A percentile compares a stretch with the other conserved stretches of the same genome.
These are phyloP conservation scores for Solanum okadae DNA, from an alignment of 257 asterid genomes.

Conservation along the genomic window DNA sequence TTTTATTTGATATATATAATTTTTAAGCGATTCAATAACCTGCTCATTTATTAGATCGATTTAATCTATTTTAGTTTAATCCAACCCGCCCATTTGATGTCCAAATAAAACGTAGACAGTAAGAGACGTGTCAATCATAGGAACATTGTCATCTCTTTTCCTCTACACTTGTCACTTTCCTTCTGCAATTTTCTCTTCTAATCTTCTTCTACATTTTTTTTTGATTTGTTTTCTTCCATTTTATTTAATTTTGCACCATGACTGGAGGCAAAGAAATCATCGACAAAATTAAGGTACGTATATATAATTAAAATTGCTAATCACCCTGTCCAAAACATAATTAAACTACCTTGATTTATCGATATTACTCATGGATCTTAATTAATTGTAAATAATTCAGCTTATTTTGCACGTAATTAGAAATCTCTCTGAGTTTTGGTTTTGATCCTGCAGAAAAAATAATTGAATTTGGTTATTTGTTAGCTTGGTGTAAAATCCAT, in stretches of 20 bases:
- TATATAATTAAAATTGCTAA: background rate
- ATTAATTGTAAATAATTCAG: background rate
- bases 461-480: background rate
- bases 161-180: conserved; percentile 3
- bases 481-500: background rate
- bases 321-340: background rate
- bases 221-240: background rate
- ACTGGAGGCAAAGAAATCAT: conserved; percentile 39
- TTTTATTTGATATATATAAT: background rate
- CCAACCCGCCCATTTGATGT: accelerated
- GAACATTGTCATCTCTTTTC: background rate
- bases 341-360: background rate
- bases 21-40: background rate
- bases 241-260: conserved; percentile 17
- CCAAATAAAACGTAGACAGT: background rate
- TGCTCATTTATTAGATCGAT: background rate
- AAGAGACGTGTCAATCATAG: conserved; percentile 13
- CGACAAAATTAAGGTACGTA: conserved; percentile 58
- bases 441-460: background rate
- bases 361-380: background rate
- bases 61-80: accelerated
- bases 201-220: background rate
- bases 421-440: background rate
- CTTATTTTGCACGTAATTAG: background rate
- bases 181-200: background rate